These are phyloP conservation scores for Alternaria longipes DNA, from an alignment of 2,329 filamentous ascomycete genomes.

Conservation along the genomic window DNA sequence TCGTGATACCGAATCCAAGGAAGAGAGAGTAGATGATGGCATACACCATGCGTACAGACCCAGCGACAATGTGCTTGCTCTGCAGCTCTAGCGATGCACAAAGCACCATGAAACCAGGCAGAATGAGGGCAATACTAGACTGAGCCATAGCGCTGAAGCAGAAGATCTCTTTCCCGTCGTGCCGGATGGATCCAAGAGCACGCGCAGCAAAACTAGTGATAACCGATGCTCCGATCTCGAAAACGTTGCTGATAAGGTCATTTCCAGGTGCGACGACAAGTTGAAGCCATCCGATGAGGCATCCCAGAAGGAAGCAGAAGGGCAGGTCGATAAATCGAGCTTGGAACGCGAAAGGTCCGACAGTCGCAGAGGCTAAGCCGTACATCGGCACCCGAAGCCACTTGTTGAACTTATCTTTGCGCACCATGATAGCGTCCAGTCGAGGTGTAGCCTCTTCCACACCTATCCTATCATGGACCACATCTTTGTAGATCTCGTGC, in stretches of 20 bases:
- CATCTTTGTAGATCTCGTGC: slow-evolving; percentile 81
- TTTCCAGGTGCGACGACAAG: slow-evolving; percentile 78
- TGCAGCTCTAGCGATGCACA: slow-evolving; percentile 61
- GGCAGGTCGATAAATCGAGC: slow-evolving; percentile 81
- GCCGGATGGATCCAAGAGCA: slow-evolving; percentile 58
- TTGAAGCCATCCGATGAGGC: slow-evolving; percentile 76
- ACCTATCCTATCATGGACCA: slow-evolving; percentile 78
- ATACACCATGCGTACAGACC: slow-evolving; percentile 62
- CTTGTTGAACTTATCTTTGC: slow-evolving; percentile 62
- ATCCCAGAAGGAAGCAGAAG: slow-evolving; percentile 78
- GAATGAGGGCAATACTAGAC: slow-evolving; percentile 60
- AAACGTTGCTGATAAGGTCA: slow-evolving; percentile 69
- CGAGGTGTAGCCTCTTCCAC: slow-evolving; percentile 74
- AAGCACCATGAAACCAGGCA: slow-evolving; percentile 62
- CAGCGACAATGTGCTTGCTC: slow-evolving; percentile 59
- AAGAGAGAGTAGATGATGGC: slow-evolving; percentile 64
- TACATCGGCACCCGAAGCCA: slow-evolving; percentile 70
- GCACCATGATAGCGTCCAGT: slow-evolving; percentile 69
- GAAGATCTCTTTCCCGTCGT: slow-evolving; percentile 54
- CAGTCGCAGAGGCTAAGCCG: slow-evolving; percentile 77
- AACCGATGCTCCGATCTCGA: slow-evolving; percentile 60
- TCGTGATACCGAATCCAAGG: slow-evolving; percentile 62
- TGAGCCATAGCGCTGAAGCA: slow-evolving; percentile 63
- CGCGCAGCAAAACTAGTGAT: slow-evolving; percentile 61
- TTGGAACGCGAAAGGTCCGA: slow-evolving; percentile 82